Conservation (phyloP, 2,329 filamentous ascomycete genomes). For the Chaetomiaceae sp. region DNA sequence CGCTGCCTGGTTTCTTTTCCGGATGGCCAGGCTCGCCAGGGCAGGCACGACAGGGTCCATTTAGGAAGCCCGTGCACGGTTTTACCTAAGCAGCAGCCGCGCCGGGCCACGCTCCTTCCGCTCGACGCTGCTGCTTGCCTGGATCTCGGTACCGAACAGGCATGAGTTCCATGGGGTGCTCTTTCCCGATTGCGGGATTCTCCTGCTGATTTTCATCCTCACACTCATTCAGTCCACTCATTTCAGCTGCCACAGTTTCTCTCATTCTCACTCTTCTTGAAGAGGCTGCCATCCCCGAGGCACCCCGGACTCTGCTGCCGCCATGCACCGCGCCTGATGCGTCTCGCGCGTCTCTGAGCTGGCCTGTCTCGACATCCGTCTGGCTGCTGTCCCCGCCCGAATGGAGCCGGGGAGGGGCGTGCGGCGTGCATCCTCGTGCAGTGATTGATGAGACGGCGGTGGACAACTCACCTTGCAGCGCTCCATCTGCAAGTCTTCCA, state of each 20-base stretch:
- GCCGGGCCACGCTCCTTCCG: not conserved
- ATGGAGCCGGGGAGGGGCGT: conserved; percentile 19
- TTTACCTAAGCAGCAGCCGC: not conserved
- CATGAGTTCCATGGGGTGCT: not conserved
- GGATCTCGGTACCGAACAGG: not conserved
- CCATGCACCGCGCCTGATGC: conserved; percentile 16
- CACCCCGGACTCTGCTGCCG: conserved; percentile 4
- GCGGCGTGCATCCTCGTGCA: conserved; percentile 17
- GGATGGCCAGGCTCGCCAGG: no score
- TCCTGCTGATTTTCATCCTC: no score
- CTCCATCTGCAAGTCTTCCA: conserved; percentile 29
- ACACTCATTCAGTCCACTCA: not conserved
- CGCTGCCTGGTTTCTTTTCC: not conserved
- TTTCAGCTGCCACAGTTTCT: not conserved
- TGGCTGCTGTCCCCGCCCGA: conserved; percentile 8
- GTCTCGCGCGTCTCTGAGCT: conserved; percentile 14
- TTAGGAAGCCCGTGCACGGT: no score
- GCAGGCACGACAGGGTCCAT: no score
- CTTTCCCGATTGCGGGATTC: not conserved
- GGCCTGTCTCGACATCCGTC: not conserved
- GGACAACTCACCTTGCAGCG: conserved; percentile 37
- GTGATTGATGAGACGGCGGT: conserved; percentile 27
- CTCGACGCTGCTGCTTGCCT: not conserved
- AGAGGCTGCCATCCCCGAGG: conserved; percentile 3
- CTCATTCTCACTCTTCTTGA: not conserved